A percentile compares a stretch with the other conserved stretches of the same genome.
Conservation (phyloP, 2,329 filamentous ascomycete genomes). For the Penicillium concentricum region DNA sequence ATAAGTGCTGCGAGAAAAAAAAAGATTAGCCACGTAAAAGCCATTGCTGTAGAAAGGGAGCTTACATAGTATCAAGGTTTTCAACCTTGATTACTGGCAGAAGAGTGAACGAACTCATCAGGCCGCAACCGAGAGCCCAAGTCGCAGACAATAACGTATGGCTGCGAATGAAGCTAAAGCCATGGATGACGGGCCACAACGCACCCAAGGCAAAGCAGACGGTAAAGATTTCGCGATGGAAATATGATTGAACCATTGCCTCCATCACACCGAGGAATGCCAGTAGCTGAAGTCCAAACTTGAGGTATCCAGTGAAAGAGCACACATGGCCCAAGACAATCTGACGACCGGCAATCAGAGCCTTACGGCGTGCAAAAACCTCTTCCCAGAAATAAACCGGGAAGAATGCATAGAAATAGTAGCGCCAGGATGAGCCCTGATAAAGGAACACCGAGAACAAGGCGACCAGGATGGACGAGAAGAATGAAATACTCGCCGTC, state of each 20-base stretch:
- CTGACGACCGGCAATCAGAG: conserved; percentile 64
- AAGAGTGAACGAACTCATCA: conserved; percentile 89
- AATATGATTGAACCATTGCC: conserved; percentile 85
- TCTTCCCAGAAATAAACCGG: conserved; percentile 97
- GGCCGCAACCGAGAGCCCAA: conserved; percentile 74
- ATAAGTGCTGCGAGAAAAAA: conserved; percentile 54
- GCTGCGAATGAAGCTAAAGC: conserved; percentile 66
- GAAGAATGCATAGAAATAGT: conserved; percentile 90
- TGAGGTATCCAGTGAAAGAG: conserved; percentile 57
- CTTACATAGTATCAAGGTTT: conserved; percentile 69
- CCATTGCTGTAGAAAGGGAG: conserved; percentile 27
- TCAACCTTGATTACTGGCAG: conserved; percentile 85
- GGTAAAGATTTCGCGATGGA: conserved; percentile 83
- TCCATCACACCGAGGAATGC: conserved; percentile 74
- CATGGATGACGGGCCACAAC: conserved; percentile 76
- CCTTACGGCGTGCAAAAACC: conserved; percentile 73
- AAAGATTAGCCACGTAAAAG: conserved; percentile 3
- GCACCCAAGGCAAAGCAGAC: conserved; percentile 72
- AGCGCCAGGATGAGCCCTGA: conserved; percentile 76
- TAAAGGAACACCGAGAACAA: conserved; percentile 77
- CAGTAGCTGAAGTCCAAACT: conserved; percentile 63
- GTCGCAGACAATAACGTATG: conserved; percentile 64
- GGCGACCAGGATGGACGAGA: conserved; percentile 71
- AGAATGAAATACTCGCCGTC: conserved; percentile 59
- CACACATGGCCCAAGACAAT: conserved; percentile 69